Base-by-base conservation (phyloP, 805 yeast genomes). In the Ogataea chonburiensis region DNA sequence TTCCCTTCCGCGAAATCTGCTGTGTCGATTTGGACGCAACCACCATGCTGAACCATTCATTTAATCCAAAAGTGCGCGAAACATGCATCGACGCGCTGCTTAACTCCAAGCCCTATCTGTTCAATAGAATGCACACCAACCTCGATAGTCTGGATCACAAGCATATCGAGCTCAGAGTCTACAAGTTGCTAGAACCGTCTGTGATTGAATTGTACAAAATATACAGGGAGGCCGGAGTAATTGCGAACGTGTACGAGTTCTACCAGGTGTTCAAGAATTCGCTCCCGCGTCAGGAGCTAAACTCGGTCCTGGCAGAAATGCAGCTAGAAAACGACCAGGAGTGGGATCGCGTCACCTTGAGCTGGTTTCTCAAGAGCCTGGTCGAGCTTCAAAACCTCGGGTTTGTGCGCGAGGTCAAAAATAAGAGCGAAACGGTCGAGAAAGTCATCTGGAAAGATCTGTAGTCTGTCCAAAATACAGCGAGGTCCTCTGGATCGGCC, bases 311-410 rank as follows among this genome's bases (percentile, higher is more conserved):
- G 28, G 8, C 27, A 11, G 35, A 28, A 23, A 9, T 11, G 20
- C 12, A 12, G 10, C 17, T 33, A 12, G 14, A 17, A 7, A 60
- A 56, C 12, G 73, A 69, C 10, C 60, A 53, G 1, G 65, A 63
- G 7, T 84, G 93, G 87, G 81, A 80, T 28, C 73, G 75, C 42
- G 49, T 80, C 30, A 63, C 79, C 0, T 64, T 83, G 46, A 73
- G 86, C 3, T 76, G 93, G 76, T 88, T 88, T 54, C 62, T 84
- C 42, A 89, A 84, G 47, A 78, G 79, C 13, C 68, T 89, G 31
- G 74, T 74, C 17, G 95, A 87, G 53, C 65, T 88, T 40, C 75
- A 77, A 40, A 63, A 73, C 44, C 62, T 84, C 37, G 96, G 96
- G 0, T 61, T 86, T 30, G 55, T 86, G 13, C 78, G 77, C 46